Conservation (phyloP, 257 asterid genomes). For the Nicotiana sylvestris region DNA sequence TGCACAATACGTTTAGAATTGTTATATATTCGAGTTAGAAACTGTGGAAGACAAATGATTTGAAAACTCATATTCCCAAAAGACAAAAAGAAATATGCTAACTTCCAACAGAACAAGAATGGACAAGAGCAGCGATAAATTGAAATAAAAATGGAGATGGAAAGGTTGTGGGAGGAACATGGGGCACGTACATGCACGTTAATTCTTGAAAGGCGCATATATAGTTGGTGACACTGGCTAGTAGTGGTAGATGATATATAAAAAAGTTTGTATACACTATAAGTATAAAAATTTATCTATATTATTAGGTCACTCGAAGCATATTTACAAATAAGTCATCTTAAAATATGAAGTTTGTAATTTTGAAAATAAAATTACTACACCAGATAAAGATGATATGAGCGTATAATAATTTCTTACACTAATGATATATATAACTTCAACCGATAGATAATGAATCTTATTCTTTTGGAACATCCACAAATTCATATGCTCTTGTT, state of each 20-base stretch:
- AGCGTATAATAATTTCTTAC: too few relatives aligned
- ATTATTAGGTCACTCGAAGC: too few relatives aligned
- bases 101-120: not conserved
- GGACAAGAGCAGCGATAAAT: not conserved
- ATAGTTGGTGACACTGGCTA: not conserved
- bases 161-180: slow-evolving; percentile 31
- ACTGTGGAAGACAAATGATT: not conserved
- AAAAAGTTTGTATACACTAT: too few relatives aligned
- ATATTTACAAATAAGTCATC: too few relatives aligned
- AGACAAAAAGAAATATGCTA: not conserved
- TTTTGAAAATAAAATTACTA: too few relatives aligned
- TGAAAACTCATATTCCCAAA: not conserved
- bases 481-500: not conserved
- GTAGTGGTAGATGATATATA: too few relatives aligned
- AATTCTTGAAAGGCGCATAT: slow-evolving; percentile 25
- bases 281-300: too few relatives aligned
- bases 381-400: too few relatives aligned
- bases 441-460: not conserved
- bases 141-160: not conserved
- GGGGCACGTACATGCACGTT: slow-evolving; percentile 21
- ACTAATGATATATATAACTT: not conserved
- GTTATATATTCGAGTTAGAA: not conserved
- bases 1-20: not conserved
- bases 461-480: not conserved
- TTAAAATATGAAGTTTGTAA: too few relatives aligned